These are phyloP conservation scores for Magnaporthiopsis rhizophila DNA, from an alignment of 2,329 filamentous ascomycete genomes.

Conservation along the genomic window DNA sequence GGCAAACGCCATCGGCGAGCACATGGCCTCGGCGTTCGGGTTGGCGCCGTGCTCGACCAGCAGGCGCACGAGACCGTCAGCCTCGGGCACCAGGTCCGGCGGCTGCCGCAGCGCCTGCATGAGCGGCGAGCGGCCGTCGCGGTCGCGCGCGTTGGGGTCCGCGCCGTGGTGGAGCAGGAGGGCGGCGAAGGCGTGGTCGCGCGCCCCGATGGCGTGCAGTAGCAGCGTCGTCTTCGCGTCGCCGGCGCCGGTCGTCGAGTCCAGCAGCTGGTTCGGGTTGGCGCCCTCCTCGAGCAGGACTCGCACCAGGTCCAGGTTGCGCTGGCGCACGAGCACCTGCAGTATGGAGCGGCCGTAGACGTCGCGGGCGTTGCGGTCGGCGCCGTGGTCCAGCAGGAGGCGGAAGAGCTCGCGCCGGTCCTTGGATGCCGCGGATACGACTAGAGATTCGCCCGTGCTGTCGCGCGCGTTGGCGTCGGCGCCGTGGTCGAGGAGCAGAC, in stretches of 20 bases:
- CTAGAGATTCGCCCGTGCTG: slow-evolving; percentile 14
- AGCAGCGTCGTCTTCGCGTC: slow-evolving; percentile 21
- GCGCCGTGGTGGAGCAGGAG: slow-evolving; percentile 8
- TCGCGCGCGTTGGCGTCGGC: slow-evolving; percentile 20
- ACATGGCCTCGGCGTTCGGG: slow-evolving; percentile 2
- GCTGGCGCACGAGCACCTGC: not conserved
- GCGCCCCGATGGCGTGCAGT: slow-evolving; percentile 20
- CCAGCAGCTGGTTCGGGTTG: slow-evolving; percentile 8
- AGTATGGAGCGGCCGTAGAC: slow-evolving; percentile 6
- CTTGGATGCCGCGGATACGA: slow-evolving; percentile 13
- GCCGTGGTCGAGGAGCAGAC: slow-evolving; percentile 22
- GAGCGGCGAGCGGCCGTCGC: slow-evolving; percentile 10
- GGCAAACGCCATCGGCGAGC: slow-evolving; percentile 9
- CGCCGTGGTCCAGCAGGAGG: slow-evolving; percentile 10
- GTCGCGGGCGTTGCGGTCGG: slow-evolving; percentile 10
- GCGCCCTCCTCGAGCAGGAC: slow-evolving; percentile 8
- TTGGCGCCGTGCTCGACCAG: slow-evolving; percentile 10
- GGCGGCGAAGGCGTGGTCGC: slow-evolving; percentile 8
- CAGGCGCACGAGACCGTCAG: not conserved
- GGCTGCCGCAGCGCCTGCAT: slow-evolving; percentile 8
- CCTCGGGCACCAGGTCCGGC: too few relatives aligned
- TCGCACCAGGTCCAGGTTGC: not conserved
- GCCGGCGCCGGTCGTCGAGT: not conserved
- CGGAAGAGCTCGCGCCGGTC: slow-evolving; percentile 15
- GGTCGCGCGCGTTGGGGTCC: slow-evolving; percentile 7